Base-by-base conservation (phyloP, 1,139 yeast species). In the Yamadazyma oceani region DNA sequence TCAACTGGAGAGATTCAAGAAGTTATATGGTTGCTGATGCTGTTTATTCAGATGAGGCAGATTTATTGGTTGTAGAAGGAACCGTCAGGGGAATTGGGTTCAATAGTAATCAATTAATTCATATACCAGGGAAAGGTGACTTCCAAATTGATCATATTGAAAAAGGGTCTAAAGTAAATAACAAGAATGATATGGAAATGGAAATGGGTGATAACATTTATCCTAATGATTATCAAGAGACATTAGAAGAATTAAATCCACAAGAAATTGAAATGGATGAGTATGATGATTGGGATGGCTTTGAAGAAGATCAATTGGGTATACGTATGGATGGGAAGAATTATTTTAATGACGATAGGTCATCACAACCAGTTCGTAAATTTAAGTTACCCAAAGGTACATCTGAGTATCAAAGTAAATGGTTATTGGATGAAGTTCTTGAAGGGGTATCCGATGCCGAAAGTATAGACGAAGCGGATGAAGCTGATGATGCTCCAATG, bases 381-480 rank as follows among this genome's bases (percentile, higher is more conserved):
- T 57, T 52, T 43, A 76, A 69, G 51, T 67, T 87, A 22, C 97
- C 97, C 14, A 78, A 78, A 54, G 97, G 97, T 16, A 83, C 95
- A 34, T 89, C 97, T 0, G 95, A 85, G 41, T 90, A 90, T 58
- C 98, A 92, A 64, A 87, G 96, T 6, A 80, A 87, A 56, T 92
- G 98, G 98, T 76, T 85, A 51, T 66, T 88, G 35, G 94, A 71
- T 42, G 77, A 71, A 45, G 71, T 68, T 22, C 60, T 74, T 36
- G 75, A 69, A 42, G 66, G 62, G 13, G 69, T 68, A 52, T 77
- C 75, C 24, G 79, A 76, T 35, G 77, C 73, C 27, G 81, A 75
- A 45, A 78, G 82, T 21, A 76, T 60, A 1, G 73, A 69, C 11
- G 62, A 57, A 30, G 21, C 21, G 5, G 57, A 53, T 3, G 64